Conservation (phyloP, 2,329 filamentous ascomycete genomes). For the Pseudopyricularia javanii region DNA sequence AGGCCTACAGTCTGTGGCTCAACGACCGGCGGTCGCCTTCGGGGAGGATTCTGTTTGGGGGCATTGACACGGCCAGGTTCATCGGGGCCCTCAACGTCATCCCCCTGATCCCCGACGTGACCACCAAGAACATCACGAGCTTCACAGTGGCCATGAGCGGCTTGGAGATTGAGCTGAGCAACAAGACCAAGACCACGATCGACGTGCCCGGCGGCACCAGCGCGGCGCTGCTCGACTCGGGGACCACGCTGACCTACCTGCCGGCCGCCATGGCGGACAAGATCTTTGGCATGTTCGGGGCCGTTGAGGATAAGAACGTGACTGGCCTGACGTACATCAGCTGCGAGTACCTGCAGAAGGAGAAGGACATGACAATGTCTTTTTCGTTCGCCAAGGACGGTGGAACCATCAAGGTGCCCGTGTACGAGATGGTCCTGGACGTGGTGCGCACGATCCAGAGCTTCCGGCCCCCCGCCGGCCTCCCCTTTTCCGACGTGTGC, state of each 20-base stretch:
- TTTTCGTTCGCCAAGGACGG: conserved; percentile 14
- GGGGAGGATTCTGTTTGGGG: conserved; percentile 57
- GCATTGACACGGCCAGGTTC: conserved; percentile 57
- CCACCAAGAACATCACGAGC: conserved; percentile 23
- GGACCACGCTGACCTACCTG: conserved; percentile 52
- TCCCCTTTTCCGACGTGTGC: conserved; percentile 31
- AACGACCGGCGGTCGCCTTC: conserved; percentile 40
- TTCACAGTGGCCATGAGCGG: conserved; percentile 25
- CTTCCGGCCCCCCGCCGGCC: conserved; percentile 13
- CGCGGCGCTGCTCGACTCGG: conserved; percentile 52
- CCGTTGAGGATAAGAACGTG: conserved; percentile 20
- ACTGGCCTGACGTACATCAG: conserved; percentile 26
- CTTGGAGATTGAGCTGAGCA: conserved; percentile 24
- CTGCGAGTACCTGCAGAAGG: conserved; percentile 21
- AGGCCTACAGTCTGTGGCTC: conserved; percentile 58
- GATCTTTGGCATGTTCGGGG: conserved; percentile 24
- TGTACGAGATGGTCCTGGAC: conserved; percentile 26
- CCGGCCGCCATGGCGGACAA: conserved; percentile 33
- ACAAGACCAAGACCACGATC: conserved; percentile 18
- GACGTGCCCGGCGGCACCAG: conserved; percentile 14
- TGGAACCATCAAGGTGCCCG: conserved; percentile 14
- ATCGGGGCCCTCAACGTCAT: conserved; percentile 41
- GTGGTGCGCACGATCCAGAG: conserved; percentile 13
- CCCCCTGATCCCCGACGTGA: conserved; percentile 34
- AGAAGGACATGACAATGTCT: conserved; percentile 19